These are phyloP conservation scores for Gardenia jasminoides DNA, from an alignment of 257 asterid genomes.

Conservation along the genomic window DNA sequence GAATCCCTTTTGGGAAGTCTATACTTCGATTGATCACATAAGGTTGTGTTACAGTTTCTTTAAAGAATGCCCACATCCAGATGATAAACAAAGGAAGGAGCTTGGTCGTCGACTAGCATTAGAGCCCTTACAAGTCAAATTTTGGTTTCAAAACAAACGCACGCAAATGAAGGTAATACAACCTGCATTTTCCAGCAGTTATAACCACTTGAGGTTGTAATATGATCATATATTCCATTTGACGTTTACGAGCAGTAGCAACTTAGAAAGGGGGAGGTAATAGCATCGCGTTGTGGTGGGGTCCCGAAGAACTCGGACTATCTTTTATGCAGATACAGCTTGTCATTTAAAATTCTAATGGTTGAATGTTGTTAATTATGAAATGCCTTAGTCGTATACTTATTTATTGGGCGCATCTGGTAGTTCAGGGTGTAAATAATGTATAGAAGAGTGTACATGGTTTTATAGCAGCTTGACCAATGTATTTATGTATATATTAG, in stretches of 20 bases:
- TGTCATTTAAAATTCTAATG: too few species aligned
- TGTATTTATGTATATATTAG: not conserved
- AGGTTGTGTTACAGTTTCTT: constrained; percentile 18
- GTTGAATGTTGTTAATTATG: too few species aligned
- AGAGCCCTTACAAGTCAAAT: constrained; percentile 87
- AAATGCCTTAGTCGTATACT: too few species aligned
- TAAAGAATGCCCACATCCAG: constrained; percentile 94
- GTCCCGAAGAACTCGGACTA: too few species aligned
- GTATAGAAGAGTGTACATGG: not conserved
- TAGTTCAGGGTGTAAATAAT: not conserved
- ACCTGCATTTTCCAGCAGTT: not conserved
- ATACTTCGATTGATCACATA: not conserved
- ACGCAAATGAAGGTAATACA: constrained; percentile 42
- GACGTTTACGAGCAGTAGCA: too few species aligned
- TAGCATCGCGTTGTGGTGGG: too few species aligned
- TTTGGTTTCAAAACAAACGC: constrained; percentile 96
- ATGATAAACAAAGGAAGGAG: constrained; percentile 91
- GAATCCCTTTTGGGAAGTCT: not conserved
- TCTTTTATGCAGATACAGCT: too few species aligned
- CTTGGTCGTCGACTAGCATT: constrained; percentile 66
- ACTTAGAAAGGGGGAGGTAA: too few species aligned
- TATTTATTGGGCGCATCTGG: too few species aligned
- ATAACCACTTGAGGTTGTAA: too few species aligned
- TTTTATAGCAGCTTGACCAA: not conserved
- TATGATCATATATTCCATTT: too few species aligned